Conservation (phyloP, 805 yeast genomes). For the Kodamaea neixiangensis region DNA sequence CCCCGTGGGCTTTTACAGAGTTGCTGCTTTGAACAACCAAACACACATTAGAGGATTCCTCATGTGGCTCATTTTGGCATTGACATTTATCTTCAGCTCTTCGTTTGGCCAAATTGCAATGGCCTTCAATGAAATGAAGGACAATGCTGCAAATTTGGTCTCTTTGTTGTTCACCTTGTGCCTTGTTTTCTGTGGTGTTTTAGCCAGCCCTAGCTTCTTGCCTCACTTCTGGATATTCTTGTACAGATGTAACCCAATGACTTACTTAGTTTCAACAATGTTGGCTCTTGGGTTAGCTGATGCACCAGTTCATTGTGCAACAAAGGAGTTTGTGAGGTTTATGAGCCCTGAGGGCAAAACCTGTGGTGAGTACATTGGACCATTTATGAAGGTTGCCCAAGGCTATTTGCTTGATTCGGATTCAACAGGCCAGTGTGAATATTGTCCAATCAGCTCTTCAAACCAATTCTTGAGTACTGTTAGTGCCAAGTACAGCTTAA, state of each 20-base stretch:
- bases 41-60: conserved; percentile 35
- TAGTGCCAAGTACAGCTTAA: conserved; percentile 37
- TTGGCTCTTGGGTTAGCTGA: conserved; percentile 21
- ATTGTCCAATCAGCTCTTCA: conserved; percentile 60
- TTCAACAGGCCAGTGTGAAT: conserved; percentile 57
- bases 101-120: conserved; percentile 26
- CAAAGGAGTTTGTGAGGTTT: conserved; percentile 20
- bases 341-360: conserved; percentile 21
- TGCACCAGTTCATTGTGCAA: conserved; percentile 18
- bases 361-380: conserved; percentile 24
- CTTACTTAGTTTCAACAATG: conserved; percentile 21
- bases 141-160: conserved; percentile 28
- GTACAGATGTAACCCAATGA: conserved; percentile 31
- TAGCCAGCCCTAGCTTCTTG: conserved; percentile 18
- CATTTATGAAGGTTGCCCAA: conserved; percentile 20
- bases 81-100: conserved; percentile 21
- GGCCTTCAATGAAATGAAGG: conserved; percentile 24
- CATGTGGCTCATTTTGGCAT: conserved; percentile 32
- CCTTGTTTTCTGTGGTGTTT: conserved; percentile 32
- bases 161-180: conserved; percentile 26
- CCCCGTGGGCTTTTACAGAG: conserved; percentile 26
- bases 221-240: conserved; percentile 32
- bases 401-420: conserved; percentile 39
- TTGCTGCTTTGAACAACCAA: conserved; percentile 20
- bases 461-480: conserved; percentile 55